Conservation (phyloP, 306 rosid genomes). For the Gynostemma pentaphyllum region DNA sequence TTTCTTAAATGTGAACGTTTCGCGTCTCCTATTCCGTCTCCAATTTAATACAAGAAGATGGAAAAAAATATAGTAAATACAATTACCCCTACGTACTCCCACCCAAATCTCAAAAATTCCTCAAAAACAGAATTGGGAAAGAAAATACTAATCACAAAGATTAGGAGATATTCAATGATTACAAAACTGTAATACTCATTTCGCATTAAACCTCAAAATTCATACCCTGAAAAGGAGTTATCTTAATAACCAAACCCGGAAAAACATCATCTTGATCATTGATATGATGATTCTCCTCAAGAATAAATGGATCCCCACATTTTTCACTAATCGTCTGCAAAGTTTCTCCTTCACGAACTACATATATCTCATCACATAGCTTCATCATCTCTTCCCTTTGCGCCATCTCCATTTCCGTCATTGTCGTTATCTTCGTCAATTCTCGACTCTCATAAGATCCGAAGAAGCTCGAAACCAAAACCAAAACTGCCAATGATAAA, state of each 20-base stretch:
- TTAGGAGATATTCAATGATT: no score
- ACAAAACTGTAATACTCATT: no score
- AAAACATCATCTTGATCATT: conserved; percentile 74
- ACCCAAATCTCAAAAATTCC: background rate
- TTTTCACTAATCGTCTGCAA: conserved; percentile 65
- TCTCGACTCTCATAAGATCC: conserved; percentile 30
- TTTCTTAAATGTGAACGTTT: no score
- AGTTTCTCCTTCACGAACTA: conserved; percentile 74
- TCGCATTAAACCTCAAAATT: background rate
- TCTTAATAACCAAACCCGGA: conserved; percentile 75
- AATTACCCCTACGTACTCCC: background rate
- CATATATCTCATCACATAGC: conserved; percentile 71
- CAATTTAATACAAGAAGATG: background rate
- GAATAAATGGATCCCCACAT: conserved; percentile 68
- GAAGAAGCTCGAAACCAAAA: conserved; percentile 14
- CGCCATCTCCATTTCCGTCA: conserved; percentile 6
- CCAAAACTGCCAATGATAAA: background rate
- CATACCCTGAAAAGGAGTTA: conserved; percentile 32
- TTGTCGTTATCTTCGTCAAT: no score
- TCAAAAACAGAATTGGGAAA: background rate
- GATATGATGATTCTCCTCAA: conserved; percentile 75
- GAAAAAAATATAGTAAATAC: background rate
- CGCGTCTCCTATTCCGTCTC: no score
- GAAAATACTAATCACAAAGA: background rate
- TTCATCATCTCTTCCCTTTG: conserved; percentile 11